Evolutionary conservation across 148 eudicot genomes (phyloP), one percentile per base, ranked within the genome.

Genomic region (Polygonum maritimum): DNA sequence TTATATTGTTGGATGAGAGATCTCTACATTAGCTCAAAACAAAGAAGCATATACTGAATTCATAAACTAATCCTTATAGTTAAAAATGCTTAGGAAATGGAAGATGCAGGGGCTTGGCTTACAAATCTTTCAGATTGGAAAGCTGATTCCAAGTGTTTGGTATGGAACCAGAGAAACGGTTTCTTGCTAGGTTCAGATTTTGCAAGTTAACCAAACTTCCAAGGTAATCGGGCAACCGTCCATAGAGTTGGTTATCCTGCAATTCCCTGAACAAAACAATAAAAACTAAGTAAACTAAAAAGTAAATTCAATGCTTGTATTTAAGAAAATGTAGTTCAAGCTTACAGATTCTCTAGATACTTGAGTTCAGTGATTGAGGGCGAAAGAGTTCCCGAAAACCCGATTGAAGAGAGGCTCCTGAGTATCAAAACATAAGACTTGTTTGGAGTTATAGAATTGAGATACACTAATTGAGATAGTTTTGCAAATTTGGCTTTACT

Each of bases 111-210:
- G 31, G 74, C 4, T 22, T 11, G 69, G 21, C 87, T 91, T 86
- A 92, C 99, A 95, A 80, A 74, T 92, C 82, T 78, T 88, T 91
- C 16, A 95, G 88, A 80, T 86, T 81, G 81, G 91, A 83, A 76
- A 95, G 89, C 58, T 87, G 87, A 47, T 83, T 86, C 99, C 99
- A 92, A 65, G 84, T 76, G 69, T 79, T 62, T 78, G 99, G 99
- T 77, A 95, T 91, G 18, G 91, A 72, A 48, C 97, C 97, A 73
- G 26, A 81, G 55, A 95, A 91, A 75, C 78, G 81, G 78, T 95
- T 95, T 57, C 85, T 73, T 11, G 96, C 87, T 69, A 95, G 89
- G 85, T 92, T 92, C 75, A 95, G 78, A 78, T 82, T 84, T 77
- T 92, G 85, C 41, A 89, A 80, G 57, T 84, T 55, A 63, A 38